phyloP scores from a whole-genome alignment of 768 basidiomycete genomes.

The Hemileccinum impolitum region DNA sequence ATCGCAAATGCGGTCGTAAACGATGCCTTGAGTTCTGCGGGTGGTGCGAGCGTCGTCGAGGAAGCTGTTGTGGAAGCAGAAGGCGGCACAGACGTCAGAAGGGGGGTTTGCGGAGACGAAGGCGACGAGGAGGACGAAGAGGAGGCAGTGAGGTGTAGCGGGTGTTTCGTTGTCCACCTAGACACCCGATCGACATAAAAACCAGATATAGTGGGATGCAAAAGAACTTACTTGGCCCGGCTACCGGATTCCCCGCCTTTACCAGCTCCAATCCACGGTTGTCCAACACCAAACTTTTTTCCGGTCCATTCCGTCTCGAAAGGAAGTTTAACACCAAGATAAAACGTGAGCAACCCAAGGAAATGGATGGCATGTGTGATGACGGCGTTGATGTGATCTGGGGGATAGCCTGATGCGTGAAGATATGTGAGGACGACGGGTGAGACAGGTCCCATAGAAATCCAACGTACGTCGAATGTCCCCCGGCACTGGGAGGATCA shows the following conservation, averaged over 20 bases:
- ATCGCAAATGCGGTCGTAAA: slow-evolving; percentile 84
- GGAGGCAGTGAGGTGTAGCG: slow-evolving; percentile 53
- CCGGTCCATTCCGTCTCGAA: slow-evolving; percentile 75
- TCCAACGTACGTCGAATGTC: slow-evolving; percentile 75
- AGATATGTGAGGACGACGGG: too few relatives aligned
- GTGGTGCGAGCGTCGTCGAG: slow-evolving; percentile 22
- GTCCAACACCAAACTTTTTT: slow-evolving; percentile 67
- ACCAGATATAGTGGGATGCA: too few relatives aligned
- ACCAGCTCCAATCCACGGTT: slow-evolving; percentile 72
- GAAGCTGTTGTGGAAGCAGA: too few relatives aligned
- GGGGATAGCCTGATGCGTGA: slow-evolving; percentile 59
- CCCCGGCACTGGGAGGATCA: slow-evolving; percentile 79
- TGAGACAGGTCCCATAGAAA: neutral
- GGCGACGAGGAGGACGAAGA: slow-evolving; percentile 36
- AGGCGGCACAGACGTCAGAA: slow-evolving; percentile 8
- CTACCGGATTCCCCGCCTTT: slow-evolving; percentile 65
- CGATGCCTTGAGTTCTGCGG: slow-evolving; percentile 38
- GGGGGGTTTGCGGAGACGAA: slow-evolving; percentile 28
- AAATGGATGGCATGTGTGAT: slow-evolving; percentile 81
- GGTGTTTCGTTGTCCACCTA: slow-evolving; percentile 69
- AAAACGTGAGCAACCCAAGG: slow-evolving; percentile 72
- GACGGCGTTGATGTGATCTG: slow-evolving; percentile 85
- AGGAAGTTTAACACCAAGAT: slow-evolving; percentile 79
- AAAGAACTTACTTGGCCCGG: slow-evolving; percentile 57
- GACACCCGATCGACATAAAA: neutral